Evolutionary conservation across 164 flowering plant species (phyloP).

Genomic region (Liquidambar formosana): DNA sequence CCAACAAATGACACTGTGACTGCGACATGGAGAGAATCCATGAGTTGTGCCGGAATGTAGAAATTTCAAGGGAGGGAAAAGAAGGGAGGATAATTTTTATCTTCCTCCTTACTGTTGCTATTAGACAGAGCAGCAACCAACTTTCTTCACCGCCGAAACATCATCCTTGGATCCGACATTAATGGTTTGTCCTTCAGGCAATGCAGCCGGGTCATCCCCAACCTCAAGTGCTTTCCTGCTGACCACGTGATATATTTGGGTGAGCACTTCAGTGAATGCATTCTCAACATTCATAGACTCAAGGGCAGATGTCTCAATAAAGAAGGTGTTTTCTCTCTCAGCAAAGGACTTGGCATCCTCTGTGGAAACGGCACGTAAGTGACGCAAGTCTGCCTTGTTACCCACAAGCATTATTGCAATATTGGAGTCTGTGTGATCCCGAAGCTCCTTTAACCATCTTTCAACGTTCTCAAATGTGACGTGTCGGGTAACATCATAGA

Average conservation of each 20-base stretch:
- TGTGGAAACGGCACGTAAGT: slow-evolving; percentile 43
- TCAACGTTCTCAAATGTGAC: slow-evolving; percentile 56
- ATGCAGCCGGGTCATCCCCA: slow-evolving; percentile 42
- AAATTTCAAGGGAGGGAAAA: neutral
- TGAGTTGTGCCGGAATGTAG: neutral
- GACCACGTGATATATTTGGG: slow-evolving; percentile 50
- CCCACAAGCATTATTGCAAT: slow-evolving; percentile 55
- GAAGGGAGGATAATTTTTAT: neutral
- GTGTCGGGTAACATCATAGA: slow-evolving; percentile 50
- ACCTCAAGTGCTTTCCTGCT: slow-evolving; percentile 43
- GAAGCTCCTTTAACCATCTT: slow-evolving; percentile 54
- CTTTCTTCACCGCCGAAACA: slow-evolving; percentile 46
- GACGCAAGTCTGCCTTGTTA: slow-evolving; percentile 55
- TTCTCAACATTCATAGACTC: slow-evolving; percentile 68
- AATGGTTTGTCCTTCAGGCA: slow-evolving; percentile 50
- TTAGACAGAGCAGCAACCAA: slow-evolving; percentile 43
- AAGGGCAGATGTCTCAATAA: slow-evolving; percentile 73
- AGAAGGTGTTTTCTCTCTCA: slow-evolving; percentile 59
- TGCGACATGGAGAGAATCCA: neutral
- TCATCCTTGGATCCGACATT: slow-evolving; percentile 47
- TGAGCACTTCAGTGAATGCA: slow-evolving; percentile 65
- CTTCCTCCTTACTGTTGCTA: neutral
- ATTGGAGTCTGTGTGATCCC: slow-evolving; percentile 49
- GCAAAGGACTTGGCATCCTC: slow-evolving; percentile 54
- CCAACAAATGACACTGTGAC: neutral